Evolutionary conservation across 345 rosid genomes (phyloP), one percentile per base, ranked within the genome.

Genomic region (Linum usitatissimum): DNA sequence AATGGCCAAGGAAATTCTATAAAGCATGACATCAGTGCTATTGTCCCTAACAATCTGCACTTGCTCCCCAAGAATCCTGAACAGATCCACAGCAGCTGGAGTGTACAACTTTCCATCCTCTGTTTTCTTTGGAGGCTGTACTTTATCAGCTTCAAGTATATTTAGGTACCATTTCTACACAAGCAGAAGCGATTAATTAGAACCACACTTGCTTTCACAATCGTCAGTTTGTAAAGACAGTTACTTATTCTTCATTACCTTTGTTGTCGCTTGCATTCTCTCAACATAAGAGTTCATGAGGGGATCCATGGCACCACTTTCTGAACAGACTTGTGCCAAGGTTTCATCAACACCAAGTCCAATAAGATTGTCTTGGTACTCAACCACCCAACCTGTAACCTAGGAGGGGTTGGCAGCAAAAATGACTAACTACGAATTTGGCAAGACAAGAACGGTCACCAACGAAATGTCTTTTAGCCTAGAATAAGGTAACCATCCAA

Each of bases 351-450:
- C 97, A 65, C 99, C 99, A 72, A 94, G 99, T 56, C 84, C 99
- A 68, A 94, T 82, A 69, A 90, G 68, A 79, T 80, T 94, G 58
- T 94, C 99, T 86, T 94, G 99, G 80, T 87, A 93, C 69, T 90
- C 96, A 75, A 93, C 97, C 14, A 93, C 97, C 99, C 99, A 93
- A 61, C 99, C 91, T 71, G 99, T 93, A 19, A 93, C 97, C 99
- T 93, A 70, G 64, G 65, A 70, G 64, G 65, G 56, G 64, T 64
- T 75, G 48, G 66, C 60, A 69, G 63, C 36, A 66, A 77, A 30
- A 74, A 71, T 62, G 28, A 53, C 57, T 57, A 75, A 59, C 57
- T 19, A 62, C 55, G 73, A 45, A 66, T 45, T 59, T 42, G 15
- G 51, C 51, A 59, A 18, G 31, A 78, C 9, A 68, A 10, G 59